A percentile compares a stretch with the other conserved stretches of the same genome.
Evolutionary conservation across 176 grass and related monocot genomes (phyloP).

Genomic region (Phragmites australis): DNA sequence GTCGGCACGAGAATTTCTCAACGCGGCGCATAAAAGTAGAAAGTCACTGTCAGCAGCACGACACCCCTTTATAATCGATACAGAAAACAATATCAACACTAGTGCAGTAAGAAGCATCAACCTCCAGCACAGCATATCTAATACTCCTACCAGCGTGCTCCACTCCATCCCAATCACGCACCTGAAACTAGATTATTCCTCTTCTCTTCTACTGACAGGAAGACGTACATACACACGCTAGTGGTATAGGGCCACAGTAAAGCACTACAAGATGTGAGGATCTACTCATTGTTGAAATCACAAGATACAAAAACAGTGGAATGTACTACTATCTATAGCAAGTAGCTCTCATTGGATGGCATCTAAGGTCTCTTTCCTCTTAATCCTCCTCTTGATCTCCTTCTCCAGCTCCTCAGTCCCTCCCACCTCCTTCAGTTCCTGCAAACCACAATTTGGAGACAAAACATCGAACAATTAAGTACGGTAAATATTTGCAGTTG

Average conservation of each 20-base stretch:
- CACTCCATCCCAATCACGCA: background rate
- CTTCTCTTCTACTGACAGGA: background rate
- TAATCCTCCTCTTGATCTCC: slow-evolving; percentile 75
- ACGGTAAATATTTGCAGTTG: background rate
- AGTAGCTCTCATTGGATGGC: slow-evolving; percentile 25
- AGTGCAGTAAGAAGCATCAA: background rate
- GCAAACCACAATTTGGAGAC: background rate
- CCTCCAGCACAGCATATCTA: background rate
- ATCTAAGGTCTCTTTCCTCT: slow-evolving; percentile 44
- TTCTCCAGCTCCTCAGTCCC: slow-evolving; percentile 82
- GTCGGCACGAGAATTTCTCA: background rate
- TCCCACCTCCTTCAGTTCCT: slow-evolving; percentile 91
- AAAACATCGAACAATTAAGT: background rate
- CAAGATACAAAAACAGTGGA: background rate
- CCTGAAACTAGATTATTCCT: background rate
- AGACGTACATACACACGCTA: background rate
- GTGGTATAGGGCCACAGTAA: background rate
- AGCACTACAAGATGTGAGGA: background rate
- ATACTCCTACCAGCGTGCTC: slow-evolving; percentile 23
- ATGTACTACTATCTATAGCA: background rate
- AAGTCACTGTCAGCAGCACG: background rate
- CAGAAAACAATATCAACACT: background rate
- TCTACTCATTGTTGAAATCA: background rate
- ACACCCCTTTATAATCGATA: background rate
- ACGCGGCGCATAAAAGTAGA: background rate